These are phyloP conservation scores for Magnaporthales sp. DNA, from an alignment of 2,329 filamentous ascomycete species.

Conservation along the genomic window DNA sequence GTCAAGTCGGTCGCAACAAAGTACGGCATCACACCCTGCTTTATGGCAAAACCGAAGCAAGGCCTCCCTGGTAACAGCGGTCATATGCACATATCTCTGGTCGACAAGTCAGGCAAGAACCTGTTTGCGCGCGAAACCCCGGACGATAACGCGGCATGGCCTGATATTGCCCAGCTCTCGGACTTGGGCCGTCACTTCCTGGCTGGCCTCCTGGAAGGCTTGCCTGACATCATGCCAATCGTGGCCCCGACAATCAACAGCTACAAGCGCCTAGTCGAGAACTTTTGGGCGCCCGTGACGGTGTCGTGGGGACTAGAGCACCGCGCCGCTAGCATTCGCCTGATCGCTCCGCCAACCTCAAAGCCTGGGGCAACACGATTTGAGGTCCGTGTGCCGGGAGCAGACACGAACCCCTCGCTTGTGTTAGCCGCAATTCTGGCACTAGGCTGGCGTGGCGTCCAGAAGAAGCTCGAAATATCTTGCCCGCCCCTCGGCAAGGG, in stretches of 20 bases:
- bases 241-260: constrained; percentile 93
- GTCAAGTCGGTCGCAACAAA: constrained; percentile 83
- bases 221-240: constrained; percentile 93
- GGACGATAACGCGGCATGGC: constrained; percentile 63
- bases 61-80: constrained; percentile 91
- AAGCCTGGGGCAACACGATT: constrained; percentile 83
- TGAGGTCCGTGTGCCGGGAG: constrained; percentile 88
- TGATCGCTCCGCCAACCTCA: constrained; percentile 82
- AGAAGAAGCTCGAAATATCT: constrained; percentile 80
- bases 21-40: constrained; percentile 89
- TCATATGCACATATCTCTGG: constrained; percentile 88
- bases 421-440: constrained; percentile 82
- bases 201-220: constrained; percentile 77
- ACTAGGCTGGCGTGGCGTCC: constrained; percentile 82
- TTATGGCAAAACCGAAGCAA: constrained; percentile 95
- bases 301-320: constrained; percentile 97
- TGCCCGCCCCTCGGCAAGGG: constrained; percentile 79
- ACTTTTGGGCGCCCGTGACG: constrained; percentile 97
- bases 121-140: constrained; percentile 65
- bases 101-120: constrained; percentile 75
- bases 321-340: constrained; percentile 78
- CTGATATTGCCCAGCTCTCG: constrained; percentile 71
- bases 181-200: constrained; percentile 90
- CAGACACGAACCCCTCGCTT: constrained; percentile 82
- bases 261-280: constrained; percentile 96